Conservation (phyloP, 1,284 basidiomycete species). For the Ganoderma boninense region DNA sequence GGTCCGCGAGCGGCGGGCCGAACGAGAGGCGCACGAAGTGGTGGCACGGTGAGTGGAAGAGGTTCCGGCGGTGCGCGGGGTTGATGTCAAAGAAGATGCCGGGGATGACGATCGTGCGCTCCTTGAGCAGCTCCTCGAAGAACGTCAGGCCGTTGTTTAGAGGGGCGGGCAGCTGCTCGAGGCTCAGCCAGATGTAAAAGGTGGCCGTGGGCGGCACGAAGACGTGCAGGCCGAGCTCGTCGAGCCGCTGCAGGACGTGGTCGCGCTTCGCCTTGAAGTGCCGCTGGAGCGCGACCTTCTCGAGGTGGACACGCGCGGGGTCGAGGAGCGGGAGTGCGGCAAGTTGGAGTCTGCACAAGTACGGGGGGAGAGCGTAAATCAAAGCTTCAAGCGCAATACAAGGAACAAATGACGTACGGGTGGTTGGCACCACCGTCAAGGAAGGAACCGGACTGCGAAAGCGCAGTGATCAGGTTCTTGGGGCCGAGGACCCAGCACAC, state of each 20-base stretch:
- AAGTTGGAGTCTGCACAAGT: conserved; percentile 71
- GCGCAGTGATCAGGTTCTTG: conserved; percentile 86
- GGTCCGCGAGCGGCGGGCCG: conserved; percentile 84
- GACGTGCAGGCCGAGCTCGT: conserved; percentile 80
- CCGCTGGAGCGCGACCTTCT: conserved; percentile 85
- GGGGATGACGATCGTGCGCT: conserved; percentile 89
- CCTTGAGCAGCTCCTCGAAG: conserved; percentile 94
- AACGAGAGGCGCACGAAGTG: conserved; percentile 89
- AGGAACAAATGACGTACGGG: conserved; percentile 59
- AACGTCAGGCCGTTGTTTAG: conserved; percentile 92
- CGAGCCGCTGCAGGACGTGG: conserved; percentile 86
- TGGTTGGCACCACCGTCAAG: conserved; percentile 91
- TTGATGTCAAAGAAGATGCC: conserved; percentile 94
- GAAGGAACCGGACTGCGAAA: conserved; percentile 90
- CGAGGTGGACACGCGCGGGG: conserved; percentile 69
- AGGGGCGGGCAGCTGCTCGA: conserved; percentile 79
- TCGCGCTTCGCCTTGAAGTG: conserved; percentile 94
- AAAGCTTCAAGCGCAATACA: too few species aligned
- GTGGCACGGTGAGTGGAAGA: conserved; percentile 93
- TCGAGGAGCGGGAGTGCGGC: conserved; percentile 87
- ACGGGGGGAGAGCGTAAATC: not conserved
- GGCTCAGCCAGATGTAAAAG: conserved; percentile 93
- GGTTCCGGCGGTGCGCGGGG: conserved; percentile 83
- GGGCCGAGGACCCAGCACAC: conserved; percentile 97
- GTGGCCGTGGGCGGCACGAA: conserved; percentile 79